Conservation (phyloP, 2,329 filamentous ascomycete genomes). For the Sporothrix phasma region DNA sequence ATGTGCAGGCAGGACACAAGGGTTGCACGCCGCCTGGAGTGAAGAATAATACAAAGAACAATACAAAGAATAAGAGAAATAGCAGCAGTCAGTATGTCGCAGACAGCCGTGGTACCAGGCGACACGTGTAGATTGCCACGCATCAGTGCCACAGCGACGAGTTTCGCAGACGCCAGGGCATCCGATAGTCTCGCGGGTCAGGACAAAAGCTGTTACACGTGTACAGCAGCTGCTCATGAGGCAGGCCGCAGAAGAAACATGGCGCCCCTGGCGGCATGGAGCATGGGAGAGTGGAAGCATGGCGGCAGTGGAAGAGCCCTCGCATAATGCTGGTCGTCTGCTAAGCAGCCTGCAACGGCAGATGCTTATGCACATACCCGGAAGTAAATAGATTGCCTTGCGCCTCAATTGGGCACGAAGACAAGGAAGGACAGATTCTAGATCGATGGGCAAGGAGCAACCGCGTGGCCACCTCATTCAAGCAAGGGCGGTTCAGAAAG, state of each 20-base stretch:
- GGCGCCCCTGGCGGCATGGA: background rate
- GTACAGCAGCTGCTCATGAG: constrained; percentile 11
- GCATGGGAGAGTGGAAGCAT: background rate
- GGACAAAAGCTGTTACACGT: constrained; percentile 4
- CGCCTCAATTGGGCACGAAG: background rate
- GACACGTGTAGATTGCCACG: background rate
- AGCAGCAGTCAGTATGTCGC: background rate
- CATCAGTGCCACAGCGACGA: background rate
- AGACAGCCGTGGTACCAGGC: background rate
- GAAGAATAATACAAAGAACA: background rate
- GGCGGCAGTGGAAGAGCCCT: background rate
- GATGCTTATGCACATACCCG: constrained; percentile 1
- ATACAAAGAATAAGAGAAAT: too few relatives aligned
- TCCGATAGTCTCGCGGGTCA: background rate
- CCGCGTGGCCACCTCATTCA: background rate
- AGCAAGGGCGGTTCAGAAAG: background rate
- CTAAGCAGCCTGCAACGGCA: background rate
- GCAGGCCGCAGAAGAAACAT: constrained; percentile 9
- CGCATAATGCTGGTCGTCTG: background rate
- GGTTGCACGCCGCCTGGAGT: background rate
- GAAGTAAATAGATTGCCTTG: background rate
- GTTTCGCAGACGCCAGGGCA: background rate
- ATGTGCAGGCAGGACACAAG: background rate
- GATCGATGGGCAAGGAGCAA: background rate
- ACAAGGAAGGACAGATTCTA: background rate